These are phyloP conservation scores for Didymella lethalis DNA, from an alignment of 2,329 filamentous ascomycete genomes.

Conservation along the genomic window DNA sequence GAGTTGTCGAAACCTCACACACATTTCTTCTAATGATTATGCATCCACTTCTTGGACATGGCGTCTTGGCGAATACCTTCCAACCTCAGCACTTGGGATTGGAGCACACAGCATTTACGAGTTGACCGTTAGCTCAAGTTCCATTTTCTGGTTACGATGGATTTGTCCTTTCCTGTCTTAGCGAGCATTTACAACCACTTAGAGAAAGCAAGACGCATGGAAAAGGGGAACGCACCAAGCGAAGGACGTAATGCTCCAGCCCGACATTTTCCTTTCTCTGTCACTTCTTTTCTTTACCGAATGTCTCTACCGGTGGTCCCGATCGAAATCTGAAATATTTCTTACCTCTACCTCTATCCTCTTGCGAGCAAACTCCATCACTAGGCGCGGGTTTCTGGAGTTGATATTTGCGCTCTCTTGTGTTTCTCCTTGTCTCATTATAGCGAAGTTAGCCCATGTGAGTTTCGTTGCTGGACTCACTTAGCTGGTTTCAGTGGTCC, in stretches of 20 bases:
- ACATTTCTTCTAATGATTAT: constrained; percentile 89
- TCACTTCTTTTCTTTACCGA: constrained; percentile 27
- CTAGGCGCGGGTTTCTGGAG: constrained; percentile 32
- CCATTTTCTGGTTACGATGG: constrained; percentile 53
- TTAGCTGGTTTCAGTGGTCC: constrained; percentile 43
- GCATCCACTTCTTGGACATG: constrained; percentile 52
- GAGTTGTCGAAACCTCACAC: constrained; percentile 99
- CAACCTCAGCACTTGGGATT: constrained; percentile 46
- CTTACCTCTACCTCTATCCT: constrained; percentile 29
- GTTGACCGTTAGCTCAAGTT: constrained; percentile 49
- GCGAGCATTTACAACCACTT: constrained; percentile 52
- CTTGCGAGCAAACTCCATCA: constrained; percentile 28
- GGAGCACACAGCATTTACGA: constrained; percentile 52
- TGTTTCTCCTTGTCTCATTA: constrained; percentile 32
- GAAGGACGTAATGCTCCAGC: constrained; percentile 34
- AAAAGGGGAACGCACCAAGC: constrained; percentile 30
- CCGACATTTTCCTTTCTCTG: constrained; percentile 41
- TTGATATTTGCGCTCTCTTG: constrained; percentile 25
- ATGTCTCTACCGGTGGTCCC: constrained; percentile 38
- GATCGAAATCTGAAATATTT: constrained; percentile 31
- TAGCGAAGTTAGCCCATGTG: constrained; percentile 24
- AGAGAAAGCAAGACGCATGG: constrained; percentile 41
- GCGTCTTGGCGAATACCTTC: constrained; percentile 53
- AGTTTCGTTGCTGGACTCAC: constrained; percentile 31
- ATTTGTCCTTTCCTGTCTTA: constrained; percentile 52